phyloP scores from a whole-genome alignment of 164 flowering plant species.

The Houttuynia cordata region DNA sequence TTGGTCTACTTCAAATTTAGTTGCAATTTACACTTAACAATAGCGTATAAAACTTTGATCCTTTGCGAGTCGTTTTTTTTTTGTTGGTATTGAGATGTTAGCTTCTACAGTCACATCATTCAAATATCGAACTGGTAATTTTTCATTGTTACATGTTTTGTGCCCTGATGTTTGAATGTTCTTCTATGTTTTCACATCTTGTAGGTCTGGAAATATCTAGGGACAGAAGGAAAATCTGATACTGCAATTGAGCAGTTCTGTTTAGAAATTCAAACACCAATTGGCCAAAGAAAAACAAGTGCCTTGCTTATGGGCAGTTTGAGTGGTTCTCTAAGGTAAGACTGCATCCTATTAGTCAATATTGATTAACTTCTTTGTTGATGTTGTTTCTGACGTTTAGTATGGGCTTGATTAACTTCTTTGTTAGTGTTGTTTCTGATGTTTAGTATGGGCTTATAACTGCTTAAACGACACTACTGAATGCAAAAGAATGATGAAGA shows the following conservation, averaged over 20 bases:
- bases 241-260: slow-evolving; percentile 43
- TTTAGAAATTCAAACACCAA: slow-evolving; percentile 29
- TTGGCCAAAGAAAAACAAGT: slow-evolving; percentile 29
- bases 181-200: not conserved
- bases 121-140: not conserved
- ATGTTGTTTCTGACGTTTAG: no score
- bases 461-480: no score
- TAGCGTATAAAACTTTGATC: not conserved
- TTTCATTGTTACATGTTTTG: not conserved
- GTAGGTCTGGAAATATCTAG: slow-evolving; percentile 64
- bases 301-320: slow-evolving; percentile 41
- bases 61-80: not conserved
- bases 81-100: not conserved
- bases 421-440: no score
- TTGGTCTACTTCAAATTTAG: not conserved
- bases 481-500: no score
- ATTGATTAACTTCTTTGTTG: not conserved
- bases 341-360: not conserved
- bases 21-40: not conserved
- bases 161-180: not conserved
- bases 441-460: no score
- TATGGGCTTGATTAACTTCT: no score
- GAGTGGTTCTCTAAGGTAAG: slow-evolving; percentile 41
- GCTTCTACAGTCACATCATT: not conserved
- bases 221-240: slow-evolving; percentile 25